phyloP scores from a whole-genome alignment of 768 basidiomycete species.

The Mycena filopes region DNA sequence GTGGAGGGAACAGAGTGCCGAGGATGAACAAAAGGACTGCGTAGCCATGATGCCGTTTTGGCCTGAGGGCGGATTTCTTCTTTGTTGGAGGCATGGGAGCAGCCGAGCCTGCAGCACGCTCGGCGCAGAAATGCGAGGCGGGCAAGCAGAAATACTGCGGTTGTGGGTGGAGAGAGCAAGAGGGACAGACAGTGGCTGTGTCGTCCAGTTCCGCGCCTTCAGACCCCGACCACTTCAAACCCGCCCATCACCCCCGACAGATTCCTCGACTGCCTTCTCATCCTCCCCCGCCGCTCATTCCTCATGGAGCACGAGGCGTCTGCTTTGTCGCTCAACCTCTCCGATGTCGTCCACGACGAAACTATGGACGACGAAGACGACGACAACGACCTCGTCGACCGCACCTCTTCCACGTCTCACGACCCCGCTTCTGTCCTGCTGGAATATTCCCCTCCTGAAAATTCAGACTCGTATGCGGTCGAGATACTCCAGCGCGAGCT shows the following conservation, averaged over 20 bases:
- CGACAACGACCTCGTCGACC: conserved; percentile 51
- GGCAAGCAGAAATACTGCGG: background rate
- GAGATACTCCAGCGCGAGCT: conserved; percentile 85
- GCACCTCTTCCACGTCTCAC: conserved; percentile 44
- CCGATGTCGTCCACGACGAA: conserved; percentile 88
- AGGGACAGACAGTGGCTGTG: background rate
- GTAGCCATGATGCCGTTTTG: conserved; percentile 84
- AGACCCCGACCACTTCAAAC: background rate
- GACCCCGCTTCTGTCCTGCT: conserved; percentile 50
- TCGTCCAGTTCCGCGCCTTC: background rate
- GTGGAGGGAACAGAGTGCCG: conserved; percentile 91
- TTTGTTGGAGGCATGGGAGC: conserved; percentile 41
- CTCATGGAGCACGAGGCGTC: conserved; percentile 60
- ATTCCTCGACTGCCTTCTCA: background rate
- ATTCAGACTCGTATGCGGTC: conserved; percentile 66
- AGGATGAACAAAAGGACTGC: conserved; percentile 83
- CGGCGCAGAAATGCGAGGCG: background rate
- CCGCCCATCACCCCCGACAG: background rate
- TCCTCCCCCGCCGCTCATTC: background rate
- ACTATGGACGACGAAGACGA: conserved; percentile 67
- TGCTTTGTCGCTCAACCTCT: conserved; percentile 78
- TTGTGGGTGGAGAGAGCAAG: background rate
- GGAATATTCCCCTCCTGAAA: conserved; percentile 49
- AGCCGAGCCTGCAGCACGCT: conserved; percentile 33
- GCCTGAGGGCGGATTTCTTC: conserved; percentile 70